Evolutionary conservation across 2,329 filamentous ascomycete genomes (phyloP), one percentile per base, ranked within the genome.

Genomic region (Colletotrichum lentis): DNA sequence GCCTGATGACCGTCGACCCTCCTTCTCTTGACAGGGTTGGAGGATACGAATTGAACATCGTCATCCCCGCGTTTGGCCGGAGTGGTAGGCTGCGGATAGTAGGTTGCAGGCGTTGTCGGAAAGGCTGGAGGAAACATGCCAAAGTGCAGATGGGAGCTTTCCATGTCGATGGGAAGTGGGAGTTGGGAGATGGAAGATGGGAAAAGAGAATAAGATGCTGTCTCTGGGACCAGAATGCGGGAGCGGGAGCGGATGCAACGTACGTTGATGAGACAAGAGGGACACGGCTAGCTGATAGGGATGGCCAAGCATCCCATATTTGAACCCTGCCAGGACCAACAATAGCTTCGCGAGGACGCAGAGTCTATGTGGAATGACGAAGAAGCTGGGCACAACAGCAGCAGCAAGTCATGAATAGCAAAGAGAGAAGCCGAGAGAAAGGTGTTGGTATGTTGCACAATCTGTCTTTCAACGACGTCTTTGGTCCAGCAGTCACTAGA

Each of bases 21-120:
- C 49, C 71, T 74, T 70, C 76, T 81, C 74, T 81, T 83, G 58
- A 82, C 77, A 11, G 81, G 80, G 27, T 79, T 78, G 22, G 77
- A 79, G 50, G 80, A 82, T 39, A 84, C 74, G 62, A 83, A 81
- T 70, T 83, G 76, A 39, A 84, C 75, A 57, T 84, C 82, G 65
- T 80, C 77, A 55, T 83, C 80, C 27, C 71, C 72, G 60, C 73
- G 69, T 71, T 79, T 80, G 3, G 71, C 71, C 10, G 70, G 70
- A 20, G 70, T 46, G 16, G 60, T 27, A 14, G 68, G 24, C 18
- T 27, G 55, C 4, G 49, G 39, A 43, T 37, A 39, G 47, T 37
- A 39, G 22, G 43, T 43, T 20, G 35, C 49, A 18, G 62, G 55
- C 10, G 24, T 27, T 35, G 59, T 18, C 46, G 61, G 49, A 31